Evolutionary conservation across 352 stramenopile species (phyloP).

Genomic region (Globisporangium okanoganense): DNA sequence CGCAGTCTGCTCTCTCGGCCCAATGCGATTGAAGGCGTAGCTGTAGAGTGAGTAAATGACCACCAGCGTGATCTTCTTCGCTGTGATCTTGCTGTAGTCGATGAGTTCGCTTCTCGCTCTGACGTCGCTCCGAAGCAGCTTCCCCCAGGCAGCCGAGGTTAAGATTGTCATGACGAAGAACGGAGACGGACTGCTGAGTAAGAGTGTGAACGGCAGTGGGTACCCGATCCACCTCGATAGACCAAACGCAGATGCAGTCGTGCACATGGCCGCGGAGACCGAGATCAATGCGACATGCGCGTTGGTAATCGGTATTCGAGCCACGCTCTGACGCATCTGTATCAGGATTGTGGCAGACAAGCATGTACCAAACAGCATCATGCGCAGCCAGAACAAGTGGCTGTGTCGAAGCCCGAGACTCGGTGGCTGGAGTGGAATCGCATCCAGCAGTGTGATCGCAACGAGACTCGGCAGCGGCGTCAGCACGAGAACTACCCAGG

Average conservation of each 20-base stretch:
- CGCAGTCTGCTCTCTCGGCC: constrained; percentile 1
- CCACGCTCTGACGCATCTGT: background rate
- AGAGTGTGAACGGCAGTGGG: constrained; percentile 27
- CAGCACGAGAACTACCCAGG: constrained; percentile 2
- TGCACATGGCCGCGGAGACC: too few relatives aligned
- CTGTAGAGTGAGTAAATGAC: constrained; percentile 28
- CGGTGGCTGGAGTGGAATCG: constrained; percentile 7
- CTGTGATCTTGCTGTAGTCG: background rate
- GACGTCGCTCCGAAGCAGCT: constrained; percentile 1
- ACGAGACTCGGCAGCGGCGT: constrained; percentile 10
- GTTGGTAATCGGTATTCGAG: constrained; percentile 7
- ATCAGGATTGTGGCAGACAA: background rate
- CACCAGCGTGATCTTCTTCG: constrained; percentile 8
- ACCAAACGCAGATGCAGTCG: background rate
- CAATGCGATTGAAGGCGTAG: constrained; percentile 21
- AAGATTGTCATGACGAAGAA: constrained; percentile 8
- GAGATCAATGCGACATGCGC: background rate
- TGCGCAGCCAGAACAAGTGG: constrained; percentile 7
- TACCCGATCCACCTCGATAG: constrained; percentile 18
- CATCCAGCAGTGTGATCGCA: constrained; percentile 2
- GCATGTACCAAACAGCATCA: background rate
- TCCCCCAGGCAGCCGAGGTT: constrained; percentile 2
- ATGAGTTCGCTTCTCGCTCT: constrained; percentile 5
- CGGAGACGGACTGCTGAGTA: background rate
- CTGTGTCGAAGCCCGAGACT: background rate